phyloP scores from a whole-genome alignment of 1,284 basidiomycete species.

The Crucibulum parvulum region DNA sequence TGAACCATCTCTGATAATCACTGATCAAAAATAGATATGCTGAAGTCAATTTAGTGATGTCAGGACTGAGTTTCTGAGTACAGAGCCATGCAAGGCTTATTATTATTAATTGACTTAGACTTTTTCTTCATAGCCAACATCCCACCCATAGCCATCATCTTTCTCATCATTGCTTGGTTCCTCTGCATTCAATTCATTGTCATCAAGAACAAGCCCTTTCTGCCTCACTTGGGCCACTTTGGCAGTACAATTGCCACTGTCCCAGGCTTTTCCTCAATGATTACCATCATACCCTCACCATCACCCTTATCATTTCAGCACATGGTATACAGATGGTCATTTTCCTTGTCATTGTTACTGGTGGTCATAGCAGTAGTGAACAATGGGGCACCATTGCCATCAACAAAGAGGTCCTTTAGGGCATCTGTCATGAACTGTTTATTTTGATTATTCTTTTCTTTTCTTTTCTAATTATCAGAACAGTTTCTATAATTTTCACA shows the following conservation, averaged over 20 bases:
- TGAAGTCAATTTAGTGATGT: too few relatives aligned
- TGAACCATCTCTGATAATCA: too few relatives aligned
- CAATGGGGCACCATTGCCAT: slow-evolving; percentile 44
- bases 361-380: slow-evolving; percentile 29
- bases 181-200: slow-evolving; percentile 31
- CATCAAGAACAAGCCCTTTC: too few relatives aligned
- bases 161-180: slow-evolving; percentile 48
- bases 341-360: slow-evolving; percentile 62
- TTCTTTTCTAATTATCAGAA: too few relatives aligned
- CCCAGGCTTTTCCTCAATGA: slow-evolving; percentile 51
- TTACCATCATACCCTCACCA: slow-evolving; percentile 43
- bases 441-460: too few relatives aligned
- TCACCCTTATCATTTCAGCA: slow-evolving; percentile 50
- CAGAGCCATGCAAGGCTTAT: too few relatives aligned
- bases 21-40: too few relatives aligned
- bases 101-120: too few relatives aligned
- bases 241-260: slow-evolving; percentile 23
- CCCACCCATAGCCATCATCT: slow-evolving; percentile 43
- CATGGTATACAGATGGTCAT: slow-evolving; percentile 51
- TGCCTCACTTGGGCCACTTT: slow-evolving; percentile 4
- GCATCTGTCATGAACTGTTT: too few relatives aligned
- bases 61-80: too few relatives aligned
- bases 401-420: slow-evolving; percentile 77
- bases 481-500: too few relatives aligned
- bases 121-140: slow-evolving; percentile 49